Conservation (phyloP, 768 basidiomycete species). For the Mrakia frigida region DNA sequence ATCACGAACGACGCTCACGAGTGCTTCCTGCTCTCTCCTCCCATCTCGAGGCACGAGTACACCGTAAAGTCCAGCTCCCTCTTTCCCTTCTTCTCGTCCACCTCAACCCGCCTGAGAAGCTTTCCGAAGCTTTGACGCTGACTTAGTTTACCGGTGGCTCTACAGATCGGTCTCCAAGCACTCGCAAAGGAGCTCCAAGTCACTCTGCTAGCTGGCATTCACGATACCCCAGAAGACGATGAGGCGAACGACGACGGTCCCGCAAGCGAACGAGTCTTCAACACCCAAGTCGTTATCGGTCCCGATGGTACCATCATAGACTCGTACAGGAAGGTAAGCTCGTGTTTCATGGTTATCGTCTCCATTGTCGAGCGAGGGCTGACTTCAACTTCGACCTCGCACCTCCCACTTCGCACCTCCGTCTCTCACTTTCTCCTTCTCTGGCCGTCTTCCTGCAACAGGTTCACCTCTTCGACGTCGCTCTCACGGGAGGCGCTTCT, state of each 20-base stretch:
- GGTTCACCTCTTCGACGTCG: constrained; percentile 42
- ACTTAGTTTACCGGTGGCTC: too few species aligned
- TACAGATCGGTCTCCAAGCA: constrained; percentile 36
- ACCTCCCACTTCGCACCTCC: neutral
- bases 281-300: constrained; percentile 40
- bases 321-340: constrained; percentile 39
- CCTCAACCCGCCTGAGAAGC: neutral
- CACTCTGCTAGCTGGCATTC: constrained; percentile 38
- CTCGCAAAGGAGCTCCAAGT: constrained; percentile 40
- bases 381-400: neutral
- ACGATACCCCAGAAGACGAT: constrained; percentile 39
- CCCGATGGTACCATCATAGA: constrained; percentile 34
- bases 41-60: constrained; percentile 37
- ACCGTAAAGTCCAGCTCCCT: constrained; percentile 26
- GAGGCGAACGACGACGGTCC: constrained; percentile 33
- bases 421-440: neutral
- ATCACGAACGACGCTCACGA: constrained; percentile 32
- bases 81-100: too few species aligned
- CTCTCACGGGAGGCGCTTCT: constrained; percentile 31
- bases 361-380: neutral
- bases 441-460: too few species aligned
- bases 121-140: neutral
- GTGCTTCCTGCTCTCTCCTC: constrained; percentile 37
- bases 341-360: neutral
- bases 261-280: constrained; percentile 37